Percentiles rank a stretch among this genome's conserved stretches.
Evolutionary conservation across 2,329 filamentous ascomycete genomes (phyloP).

Genomic region (Pyricularia grisea): DNA sequence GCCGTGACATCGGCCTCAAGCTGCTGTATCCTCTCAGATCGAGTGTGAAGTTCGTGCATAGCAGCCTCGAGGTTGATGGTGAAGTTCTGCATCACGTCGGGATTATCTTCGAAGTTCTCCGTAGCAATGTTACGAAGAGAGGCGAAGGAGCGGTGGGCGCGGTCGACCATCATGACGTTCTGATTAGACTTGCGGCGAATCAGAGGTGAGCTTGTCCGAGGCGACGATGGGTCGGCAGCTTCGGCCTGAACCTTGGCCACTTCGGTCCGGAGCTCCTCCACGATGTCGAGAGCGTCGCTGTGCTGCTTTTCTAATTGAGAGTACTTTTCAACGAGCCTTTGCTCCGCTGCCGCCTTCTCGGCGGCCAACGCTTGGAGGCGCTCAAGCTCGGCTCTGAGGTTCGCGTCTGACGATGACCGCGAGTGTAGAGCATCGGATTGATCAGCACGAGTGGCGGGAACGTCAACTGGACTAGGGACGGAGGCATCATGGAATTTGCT

Average conservation of each 20-base stretch:
- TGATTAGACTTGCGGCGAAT: slow-evolving; percentile 92
- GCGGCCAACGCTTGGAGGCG: slow-evolving; percentile 59
- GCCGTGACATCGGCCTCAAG: slow-evolving; percentile 76
- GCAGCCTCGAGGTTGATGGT: slow-evolving; percentile 85
- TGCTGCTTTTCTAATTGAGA: slow-evolving; percentile 76
- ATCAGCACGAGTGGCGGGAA: background rate
- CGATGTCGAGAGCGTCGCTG: slow-evolving; percentile 69
- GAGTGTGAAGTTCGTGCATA: slow-evolving; percentile 81
- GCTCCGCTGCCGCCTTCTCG: slow-evolving; percentile 70
- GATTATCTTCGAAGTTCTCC: slow-evolving; percentile 74
- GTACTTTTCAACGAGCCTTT: slow-evolving; percentile 67
- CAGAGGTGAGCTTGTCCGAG: slow-evolving; percentile 59
- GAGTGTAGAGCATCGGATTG: background rate
- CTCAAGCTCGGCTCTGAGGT: slow-evolving; percentile 56
- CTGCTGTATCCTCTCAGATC: slow-evolving; percentile 83
- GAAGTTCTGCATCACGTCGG: slow-evolving; percentile 84
- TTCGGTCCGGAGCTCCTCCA: slow-evolving; percentile 86
- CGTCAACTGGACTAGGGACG: background rate
- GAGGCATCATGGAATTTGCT: background rate
- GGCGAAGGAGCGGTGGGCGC: slow-evolving; percentile 83
- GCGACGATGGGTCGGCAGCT: slow-evolving; percentile 46
- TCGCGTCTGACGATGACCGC: background rate
- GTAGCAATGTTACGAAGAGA: slow-evolving; percentile 80
- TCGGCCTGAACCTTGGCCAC: slow-evolving; percentile 63
- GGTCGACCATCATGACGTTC: slow-evolving; percentile 77